These are phyloP conservation scores for Metrosideros polymorpha DNA, from an alignment of 441 rosid genomes.

Conservation along the genomic window DNA sequence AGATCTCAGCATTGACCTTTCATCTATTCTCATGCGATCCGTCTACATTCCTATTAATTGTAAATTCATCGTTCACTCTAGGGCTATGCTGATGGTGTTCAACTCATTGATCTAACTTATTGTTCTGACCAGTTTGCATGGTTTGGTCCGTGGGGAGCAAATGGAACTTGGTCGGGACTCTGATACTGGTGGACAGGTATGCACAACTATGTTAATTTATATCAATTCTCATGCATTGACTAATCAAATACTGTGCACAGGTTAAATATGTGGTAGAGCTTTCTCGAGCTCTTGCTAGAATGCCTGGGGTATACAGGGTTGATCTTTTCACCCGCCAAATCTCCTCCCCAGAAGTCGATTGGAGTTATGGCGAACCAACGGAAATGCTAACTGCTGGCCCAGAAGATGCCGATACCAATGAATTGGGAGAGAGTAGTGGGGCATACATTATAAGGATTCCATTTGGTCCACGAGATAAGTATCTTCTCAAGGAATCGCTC, in stretches of 20 bases:
- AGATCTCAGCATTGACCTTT: not conserved
- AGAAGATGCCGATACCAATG: conserved; percentile 58
- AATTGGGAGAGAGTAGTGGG: conserved; percentile 90
- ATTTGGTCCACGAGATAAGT: conserved; percentile 83
- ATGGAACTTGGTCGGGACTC: conserved; percentile 99
- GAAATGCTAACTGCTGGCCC: conserved; percentile 72
- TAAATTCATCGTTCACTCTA: not conserved
- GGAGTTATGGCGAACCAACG: conserved; percentile 97
- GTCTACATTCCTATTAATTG: not conserved
- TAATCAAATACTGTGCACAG: conserved; percentile 21
- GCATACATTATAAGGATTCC: conserved; percentile 93
- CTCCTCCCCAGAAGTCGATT: conserved; percentile 78
- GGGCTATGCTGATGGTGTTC: not conserved
- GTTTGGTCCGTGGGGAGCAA: conserved; percentile 90
- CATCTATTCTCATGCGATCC: not conserved
- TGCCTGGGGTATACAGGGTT: conserved; percentile 97
- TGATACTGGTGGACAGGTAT: conserved; percentile 97
- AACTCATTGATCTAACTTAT: not conserved
- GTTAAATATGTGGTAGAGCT: conserved; percentile 98
- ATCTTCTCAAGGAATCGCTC: conserved; percentile 70
- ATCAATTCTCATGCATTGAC: not conserved
- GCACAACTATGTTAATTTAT: not conserved
- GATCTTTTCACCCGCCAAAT: conserved; percentile 94
- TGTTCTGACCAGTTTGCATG: conserved; percentile 60
- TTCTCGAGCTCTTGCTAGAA: conserved; percentile 82